Evolutionary conservation across 2,329 filamentous ascomycete species (phyloP).

Genomic region (Ceratocystis alfenasii): DNA sequence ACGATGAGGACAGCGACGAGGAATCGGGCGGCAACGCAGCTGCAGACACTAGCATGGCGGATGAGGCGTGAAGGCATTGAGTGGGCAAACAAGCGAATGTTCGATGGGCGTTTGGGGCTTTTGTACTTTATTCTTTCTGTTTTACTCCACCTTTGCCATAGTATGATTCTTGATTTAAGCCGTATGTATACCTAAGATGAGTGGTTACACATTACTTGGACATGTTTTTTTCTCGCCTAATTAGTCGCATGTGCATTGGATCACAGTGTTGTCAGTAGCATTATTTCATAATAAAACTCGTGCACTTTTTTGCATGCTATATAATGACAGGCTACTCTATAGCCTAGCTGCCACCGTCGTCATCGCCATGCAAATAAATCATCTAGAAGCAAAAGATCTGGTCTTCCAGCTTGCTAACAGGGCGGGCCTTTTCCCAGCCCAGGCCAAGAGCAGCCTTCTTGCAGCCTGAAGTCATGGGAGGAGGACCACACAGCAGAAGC

Average conservation of each 20-base stretch:
- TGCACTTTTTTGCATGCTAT: conserved; percentile 6
- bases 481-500: conserved; percentile 86
- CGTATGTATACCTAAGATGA: not conserved
- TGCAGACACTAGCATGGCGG: conserved; percentile 19
- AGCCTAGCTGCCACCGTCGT: not conserved
- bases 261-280: conserved; percentile 10
- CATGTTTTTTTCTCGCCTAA: not conserved
- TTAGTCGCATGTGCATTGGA: not conserved
- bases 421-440: conserved; percentile 82
- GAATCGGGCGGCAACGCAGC: conserved; percentile 30
- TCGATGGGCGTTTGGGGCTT: conserved; percentile 8
- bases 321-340: not conserved
- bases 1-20: conserved; percentile 43
- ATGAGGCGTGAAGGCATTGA: conserved; percentile 13
- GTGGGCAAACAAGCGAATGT: too few relatives aligned
- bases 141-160: not conserved
- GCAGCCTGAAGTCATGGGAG: conserved; percentile 90
- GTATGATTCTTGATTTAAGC: conserved; percentile 4
- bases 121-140: conserved; percentile 10
- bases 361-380: not conserved
- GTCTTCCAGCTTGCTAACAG: conserved; percentile 95
- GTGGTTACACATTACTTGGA: not conserved
- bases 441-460: conserved; percentile 90
- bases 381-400: conserved; percentile 84
- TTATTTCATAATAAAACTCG: conserved; percentile 11